Base-by-base conservation (phyloP, 2,329 filamentous ascomycete genomes). In the Mycosphaerelloides madeirae region DNA sequence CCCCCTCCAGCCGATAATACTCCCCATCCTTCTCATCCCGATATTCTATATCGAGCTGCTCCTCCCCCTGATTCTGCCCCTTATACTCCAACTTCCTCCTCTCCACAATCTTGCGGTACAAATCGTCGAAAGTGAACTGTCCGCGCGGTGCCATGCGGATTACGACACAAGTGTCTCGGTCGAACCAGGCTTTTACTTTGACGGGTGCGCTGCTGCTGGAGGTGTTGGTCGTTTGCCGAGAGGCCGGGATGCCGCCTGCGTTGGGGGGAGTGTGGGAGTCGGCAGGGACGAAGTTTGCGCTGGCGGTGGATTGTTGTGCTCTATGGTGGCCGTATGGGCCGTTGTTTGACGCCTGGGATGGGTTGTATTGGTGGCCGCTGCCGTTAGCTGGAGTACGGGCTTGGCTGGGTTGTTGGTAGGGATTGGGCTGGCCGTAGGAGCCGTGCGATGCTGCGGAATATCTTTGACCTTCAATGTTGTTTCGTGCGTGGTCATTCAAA, bases 151-250 rank as follows among this genome's bases (percentile, higher is more conserved):
- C 85, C 43, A 97, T 87, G 28, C 90, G 83, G 59, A 98, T 89
- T 34, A 93, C 86, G 55, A 96, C 91, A 44, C 94, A 80, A 55
- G 96, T 91, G 49, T 90, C 85, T 54, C 71, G 65, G 46, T 91
- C 86, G 71, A 88, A 96, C 71, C 87, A 93, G 42, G 96, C 84
- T 70, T 97, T 97, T 64, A 97, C 86, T 68, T 96, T 97, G 72
- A 96, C 60, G 1, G 69, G 66, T 8, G 62, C 63, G 14, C 60
- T 59, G 45, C 59, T 54, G 42, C 19, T 37, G 22, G 44, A 31
- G 31, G 43, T 43, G 25, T 50, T 50, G 14, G 52, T 50, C 29
- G 41, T 37, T 29, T 51, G 52, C 14, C 31, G 35, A 12, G 40
- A 19, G 2, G 31, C 40, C n/a, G 48, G 41, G 25, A 45, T 41